Evolutionary conservation across 2,329 filamentous ascomycete species (phyloP).

Genomic region (Pseudocercospora crystallina): DNA sequence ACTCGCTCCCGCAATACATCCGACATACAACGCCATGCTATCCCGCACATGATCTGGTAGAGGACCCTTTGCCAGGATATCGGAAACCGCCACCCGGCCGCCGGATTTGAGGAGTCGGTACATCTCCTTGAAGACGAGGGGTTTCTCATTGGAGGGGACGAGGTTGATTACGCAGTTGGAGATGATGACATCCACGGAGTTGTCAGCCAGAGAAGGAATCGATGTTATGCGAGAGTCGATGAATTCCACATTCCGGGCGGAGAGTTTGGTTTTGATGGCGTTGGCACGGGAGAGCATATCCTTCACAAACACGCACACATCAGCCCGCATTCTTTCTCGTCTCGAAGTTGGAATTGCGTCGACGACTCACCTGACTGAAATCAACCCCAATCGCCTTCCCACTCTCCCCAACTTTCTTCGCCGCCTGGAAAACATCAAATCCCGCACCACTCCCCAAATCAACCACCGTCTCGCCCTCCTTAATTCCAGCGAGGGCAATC

Average conservation of each 20-base stretch:
- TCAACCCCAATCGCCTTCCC: slow-evolving; percentile 10
- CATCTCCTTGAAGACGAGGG: slow-evolving; percentile 15
- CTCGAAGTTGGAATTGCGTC: too few species aligned
- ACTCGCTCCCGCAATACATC: slow-evolving; percentile 12
- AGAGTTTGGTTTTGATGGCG: slow-evolving; percentile 8
- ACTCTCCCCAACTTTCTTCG: slow-evolving; percentile 10
- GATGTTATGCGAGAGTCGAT: slow-evolving; percentile 9
- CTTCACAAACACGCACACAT: not conserved
- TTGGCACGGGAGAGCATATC: slow-evolving; percentile 11
- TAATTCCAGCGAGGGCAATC: slow-evolving; percentile 5
- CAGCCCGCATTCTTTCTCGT: too few species aligned
- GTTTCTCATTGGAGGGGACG: slow-evolving; percentile 12
- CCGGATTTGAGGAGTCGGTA: slow-evolving; percentile 7
- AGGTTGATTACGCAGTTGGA: slow-evolving; percentile 16
- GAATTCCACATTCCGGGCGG: slow-evolving; percentile 6
- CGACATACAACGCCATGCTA: slow-evolving; percentile 11
- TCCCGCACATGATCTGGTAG: slow-evolving; percentile 6
- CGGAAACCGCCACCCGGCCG: slow-evolving; percentile 6
- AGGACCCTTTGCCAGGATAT: slow-evolving; percentile 11
- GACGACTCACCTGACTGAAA: not conserved
- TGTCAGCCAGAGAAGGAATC: not conserved
- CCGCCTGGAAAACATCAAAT: slow-evolving; percentile 14
- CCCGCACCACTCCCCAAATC: slow-evolving; percentile 11
- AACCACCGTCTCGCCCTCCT: slow-evolving; percentile 11
- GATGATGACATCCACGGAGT: slow-evolving; percentile 10